phyloP scores from a whole-genome alignment of 768 basidiomycete species.

The Trametes sanguinea region DNA sequence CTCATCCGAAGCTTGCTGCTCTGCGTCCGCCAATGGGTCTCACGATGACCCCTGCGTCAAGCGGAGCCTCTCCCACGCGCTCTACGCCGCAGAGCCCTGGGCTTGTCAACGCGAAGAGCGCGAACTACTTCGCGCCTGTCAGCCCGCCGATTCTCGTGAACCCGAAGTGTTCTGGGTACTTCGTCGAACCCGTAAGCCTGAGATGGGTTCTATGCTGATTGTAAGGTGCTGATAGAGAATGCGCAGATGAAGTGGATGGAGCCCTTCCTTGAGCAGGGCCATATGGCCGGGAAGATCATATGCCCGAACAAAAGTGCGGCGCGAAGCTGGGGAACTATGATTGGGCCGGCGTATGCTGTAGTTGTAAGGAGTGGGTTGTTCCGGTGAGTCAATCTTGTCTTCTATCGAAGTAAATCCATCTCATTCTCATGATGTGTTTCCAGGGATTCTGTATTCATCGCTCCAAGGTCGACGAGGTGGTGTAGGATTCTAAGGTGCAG shows the following conservation, averaged over 20 bases:
- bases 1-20: constrained; percentile 51
- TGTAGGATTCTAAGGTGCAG: constrained; percentile 18
- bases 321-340: constrained; percentile 95
- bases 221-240: too few species aligned
- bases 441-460: constrained; percentile 58
- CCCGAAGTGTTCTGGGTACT: constrained; percentile 92
- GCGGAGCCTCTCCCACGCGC: constrained; percentile 19
- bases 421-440: background rate
- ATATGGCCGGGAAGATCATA: constrained; percentile 82
- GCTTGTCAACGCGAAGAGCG: constrained; percentile 4
- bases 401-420: background rate
- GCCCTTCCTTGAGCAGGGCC: constrained; percentile 69
- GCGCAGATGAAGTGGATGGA: constrained; percentile 94
- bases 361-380: constrained; percentile 90
- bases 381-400: constrained; percentile 56
- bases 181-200: constrained; percentile 84
- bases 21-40: constrained; percentile 38
- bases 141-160: constrained; percentile 74
- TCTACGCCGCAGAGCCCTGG: constrained; percentile 28
- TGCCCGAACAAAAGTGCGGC: constrained; percentile 93
- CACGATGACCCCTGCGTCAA: constrained; percentile 30
- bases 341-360: constrained; percentile 93
- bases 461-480: constrained; percentile 57
- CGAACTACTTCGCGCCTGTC: constrained; percentile 22
- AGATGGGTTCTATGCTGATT: too few species aligned